phyloP scores from a whole-genome alignment of 2,329 filamentous ascomycete species.

The Tolypocladium nubicola region DNA sequence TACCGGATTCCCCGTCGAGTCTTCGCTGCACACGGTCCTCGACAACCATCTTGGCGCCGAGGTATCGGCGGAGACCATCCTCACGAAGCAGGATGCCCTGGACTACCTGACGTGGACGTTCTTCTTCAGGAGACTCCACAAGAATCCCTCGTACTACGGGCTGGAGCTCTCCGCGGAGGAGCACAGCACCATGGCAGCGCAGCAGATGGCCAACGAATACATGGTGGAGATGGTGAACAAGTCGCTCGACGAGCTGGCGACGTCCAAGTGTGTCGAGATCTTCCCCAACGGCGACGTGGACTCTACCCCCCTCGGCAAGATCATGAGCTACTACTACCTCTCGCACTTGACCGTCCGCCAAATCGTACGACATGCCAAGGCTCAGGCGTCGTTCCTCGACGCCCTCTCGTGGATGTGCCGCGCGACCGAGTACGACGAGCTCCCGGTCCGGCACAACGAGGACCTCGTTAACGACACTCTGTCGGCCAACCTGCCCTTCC shows the following conservation, averaged over 20 bases:
- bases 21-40: constrained; percentile 86
- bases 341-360: constrained; percentile 91
- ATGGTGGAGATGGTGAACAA: constrained; percentile 89
- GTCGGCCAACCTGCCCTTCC: constrained; percentile 64
- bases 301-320: constrained; percentile 84
- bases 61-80: constrained; percentile 83
- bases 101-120: constrained; percentile 99
- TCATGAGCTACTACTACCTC: constrained; percentile 99
- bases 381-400: constrained; percentile 66
- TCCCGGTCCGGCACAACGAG: constrained; percentile 96
- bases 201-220: constrained; percentile 82
- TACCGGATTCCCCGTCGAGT: constrained; percentile 95
- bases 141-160: constrained; percentile 97
- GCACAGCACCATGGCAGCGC: constrained; percentile 77
- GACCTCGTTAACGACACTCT: constrained; percentile 93
- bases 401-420: constrained; percentile 86
- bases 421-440: constrained; percentile 92
- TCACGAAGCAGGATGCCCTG: constrained; percentile 90
- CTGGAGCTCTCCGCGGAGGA: constrained; percentile 88
- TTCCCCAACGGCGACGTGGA: constrained; percentile 84
- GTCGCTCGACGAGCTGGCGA: constrained; percentile 69
- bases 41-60: constrained; percentile 96
- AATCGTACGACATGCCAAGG: constrained; percentile 66
- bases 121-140: constrained; percentile 94
- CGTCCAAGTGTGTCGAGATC: constrained; percentile 74